Evolutionary conservation across 73 alveolate genomes (phyloP), one percentile per base, ranked within the genome.

Genomic region (Tetrahymena borealis): DNA sequence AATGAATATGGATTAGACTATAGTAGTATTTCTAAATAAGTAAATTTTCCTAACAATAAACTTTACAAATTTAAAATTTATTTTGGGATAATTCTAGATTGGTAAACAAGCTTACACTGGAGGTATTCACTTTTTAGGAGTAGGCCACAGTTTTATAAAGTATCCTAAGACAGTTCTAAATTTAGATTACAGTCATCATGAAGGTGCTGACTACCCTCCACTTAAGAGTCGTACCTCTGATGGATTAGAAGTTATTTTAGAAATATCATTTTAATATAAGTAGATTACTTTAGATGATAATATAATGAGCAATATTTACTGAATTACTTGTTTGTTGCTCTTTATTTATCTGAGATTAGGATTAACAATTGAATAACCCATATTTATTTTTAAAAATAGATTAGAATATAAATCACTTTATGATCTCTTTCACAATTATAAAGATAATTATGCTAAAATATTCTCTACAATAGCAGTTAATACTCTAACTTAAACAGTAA

Each of bases 91-190:
- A 6, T 24, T 60, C 28, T 24, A 60, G 85, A 60, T 60, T 18
- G 85, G 85, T 13, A 60, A 60, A 35, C 39, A 96, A 37, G 91
- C 96, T 78, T 97, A 96, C 94, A 95, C 96, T 38, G 96, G 98
- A 90, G 99, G 99, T 31, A 91, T 98, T 32, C 98, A 98, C 95
- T 95, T 97, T 90, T 93, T 98, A n/a, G 99, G 99, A 24, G 93
- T 97, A 28, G 99, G 99, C 31, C 99, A 98, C 94, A 94, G 98
- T 4, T 98, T 98, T 93, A 98, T 98, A 37, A 96, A 92, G 94
- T 98, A 96, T 93, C 99, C 99, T 78, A 96, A 97, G 39, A 98
- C 99, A 15, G 99, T 97, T n/a, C 97, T 95, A 85, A 98, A 98
- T 41, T 95, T 97, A 93, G 99, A 98, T 91, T 98, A 97, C 96